Base-by-base conservation (phyloP, 305 asterid genomes). In the Solanum aculeatissimum region DNA sequence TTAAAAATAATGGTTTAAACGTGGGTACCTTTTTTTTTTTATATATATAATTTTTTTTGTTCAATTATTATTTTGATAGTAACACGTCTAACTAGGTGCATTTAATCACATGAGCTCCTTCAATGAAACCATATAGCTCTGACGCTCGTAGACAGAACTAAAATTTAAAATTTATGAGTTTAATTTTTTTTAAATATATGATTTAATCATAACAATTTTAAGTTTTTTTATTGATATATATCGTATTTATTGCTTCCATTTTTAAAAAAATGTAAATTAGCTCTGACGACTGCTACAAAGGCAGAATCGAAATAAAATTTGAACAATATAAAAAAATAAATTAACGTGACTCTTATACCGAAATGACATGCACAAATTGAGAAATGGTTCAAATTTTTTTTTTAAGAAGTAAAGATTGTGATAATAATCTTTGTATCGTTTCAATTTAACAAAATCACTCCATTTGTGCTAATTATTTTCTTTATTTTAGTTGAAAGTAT, bases 141-240 rank as follows among this genome's bases (percentile, higher is more conserved):
- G 12, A 35, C 9, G 9, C 0, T 13, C 2, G 0, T 2, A 15
- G 10, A 1, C 0, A 1, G 4, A 1, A 9, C 0, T 15, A 65
- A 14, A 66, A 66, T 29, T 66, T 66, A 16, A 66, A 66, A 0
- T 66, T 62, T 66, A 16, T 15, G 0, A 66, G 32, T 25, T 25
- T 12, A 12, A 62, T 23, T 11, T 62, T 23, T 9, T 0, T 0
- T 12, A 5, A 0, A 23, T 23, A 25, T 11, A 11, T 25, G 9
- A 62, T 0, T 25, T 12, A 35, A 62, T 62, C 12, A 4, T 25
- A 25, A 23, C 0, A 62, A 1, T 25, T 9, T 15, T 23, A 16
- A 23, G 18, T 18, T 23, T 3, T 38, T 23, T 58, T 7, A 0
- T 3, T 62, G 38, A 62, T 38, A 62, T 55, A 12, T 0, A 19